Base-by-base conservation (phyloP, 352 stramenopile genomes). In the Phytophthora citricola region DNA sequence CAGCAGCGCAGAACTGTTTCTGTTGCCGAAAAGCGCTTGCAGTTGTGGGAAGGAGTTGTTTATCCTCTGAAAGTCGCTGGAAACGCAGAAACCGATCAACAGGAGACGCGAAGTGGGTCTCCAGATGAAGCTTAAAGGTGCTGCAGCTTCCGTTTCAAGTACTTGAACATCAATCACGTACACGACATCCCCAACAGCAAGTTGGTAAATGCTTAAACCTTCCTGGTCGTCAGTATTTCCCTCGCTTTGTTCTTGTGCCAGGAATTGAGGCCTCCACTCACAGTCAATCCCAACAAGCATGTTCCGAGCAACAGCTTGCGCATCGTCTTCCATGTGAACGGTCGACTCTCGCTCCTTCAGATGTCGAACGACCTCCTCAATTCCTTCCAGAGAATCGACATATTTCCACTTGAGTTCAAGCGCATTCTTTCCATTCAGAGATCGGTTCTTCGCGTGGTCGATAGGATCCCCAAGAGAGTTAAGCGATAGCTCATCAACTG, bases 81-180 rank as follows among this genome's bases (percentile, higher is more conserved):
- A 63, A 3, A 91, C 76, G 36, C 80, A 86, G 53, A 91, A 91
- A 0, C 83, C 81, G 17, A 85, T 66, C 38, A 89, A 36, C 8
- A 78, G 29, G 46, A 89, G 80, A 5, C 26, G 54, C 11, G 73
- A 75, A 1, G 55, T 50, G 0, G 59, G 48, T 11, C 61, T 70
- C 74, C 76, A 89, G 22, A 89, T 76, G 17, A 73, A 73, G 32
- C 39, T 41, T 5, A 91, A 60, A 3, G 78, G 83, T 2, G 47
- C 49, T 39, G 66, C 67, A 9, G 83, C 83, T 20, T 39, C 52
- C 3, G 26, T 27, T 14, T 76, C 76, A 32, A 91, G 75, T 12
- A 73, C 50, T 53, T 86, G 79, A 22, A 89, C 83, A 38, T 90
- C 83, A n/a, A 91, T 49, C 8, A 91, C 71, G 22, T 81, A 89